phyloP scores from a whole-genome alignment of 352 stramenopile species.

The Pythium oligandrum region DNA sequence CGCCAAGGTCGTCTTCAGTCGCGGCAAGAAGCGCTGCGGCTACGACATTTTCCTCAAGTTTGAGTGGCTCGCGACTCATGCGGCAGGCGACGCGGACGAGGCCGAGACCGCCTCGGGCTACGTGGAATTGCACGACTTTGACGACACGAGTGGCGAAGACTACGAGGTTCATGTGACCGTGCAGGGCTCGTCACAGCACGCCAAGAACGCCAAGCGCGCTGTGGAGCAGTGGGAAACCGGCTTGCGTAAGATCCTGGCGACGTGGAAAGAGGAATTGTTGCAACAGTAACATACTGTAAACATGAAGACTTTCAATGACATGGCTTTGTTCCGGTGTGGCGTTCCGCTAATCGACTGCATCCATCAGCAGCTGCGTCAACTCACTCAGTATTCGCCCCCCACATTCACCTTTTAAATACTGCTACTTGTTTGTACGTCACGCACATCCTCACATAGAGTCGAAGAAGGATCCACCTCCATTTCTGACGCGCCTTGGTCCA shows the following conservation, averaged over 20 bases:
- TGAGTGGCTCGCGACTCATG: conserved; percentile 44
- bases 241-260: conserved; percentile 59
- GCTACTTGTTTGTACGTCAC: too few species aligned
- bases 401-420: too few species aligned
- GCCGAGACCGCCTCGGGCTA: conserved; percentile 50
- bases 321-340: too few species aligned
- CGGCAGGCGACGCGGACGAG: conserved; percentile 31
- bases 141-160: conserved; percentile 79
- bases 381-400: too few species aligned
- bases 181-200: conserved; percentile 38
- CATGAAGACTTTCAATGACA: background rate
- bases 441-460: too few species aligned
- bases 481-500: too few species aligned
- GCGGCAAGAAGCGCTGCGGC: conserved; percentile 80
- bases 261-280: conserved; percentile 75
- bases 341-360: too few species aligned
- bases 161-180: conserved; percentile 65
- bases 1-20: conserved; percentile 83
- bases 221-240: conserved; percentile 53
- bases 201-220: conserved; percentile 47
- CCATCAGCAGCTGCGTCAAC: too few species aligned
- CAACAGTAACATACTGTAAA: conserved; percentile 45
- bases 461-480: too few species aligned
- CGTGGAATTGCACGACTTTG: conserved; percentile 81
- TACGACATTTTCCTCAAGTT: conserved; percentile 85